These are phyloP conservation scores for Aspergillus sp. DNA, from an alignment of 2,329 filamentous ascomycete genomes.

Conservation along the genomic window DNA sequence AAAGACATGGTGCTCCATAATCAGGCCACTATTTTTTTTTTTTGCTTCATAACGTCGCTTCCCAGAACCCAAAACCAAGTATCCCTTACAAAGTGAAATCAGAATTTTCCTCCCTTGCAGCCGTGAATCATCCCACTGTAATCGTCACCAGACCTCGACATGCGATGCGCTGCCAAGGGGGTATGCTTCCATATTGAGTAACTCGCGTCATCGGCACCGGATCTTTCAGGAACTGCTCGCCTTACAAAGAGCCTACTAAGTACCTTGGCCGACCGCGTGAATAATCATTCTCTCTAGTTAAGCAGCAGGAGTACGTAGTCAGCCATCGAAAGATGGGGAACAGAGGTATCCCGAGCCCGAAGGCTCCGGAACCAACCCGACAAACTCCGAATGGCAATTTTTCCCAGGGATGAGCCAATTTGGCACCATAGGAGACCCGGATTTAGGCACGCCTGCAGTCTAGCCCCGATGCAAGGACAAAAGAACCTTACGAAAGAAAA, in stretches of 20 bases:
- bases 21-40: not conserved
- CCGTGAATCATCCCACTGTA: constrained; percentile 8
- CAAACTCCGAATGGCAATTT: constrained; percentile 21
- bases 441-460: constrained; percentile 20
- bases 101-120: constrained; percentile 3
- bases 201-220: constrained; percentile 7
- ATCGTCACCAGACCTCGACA: not conserved
- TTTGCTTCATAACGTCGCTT: not conserved
- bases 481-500: not conserved
- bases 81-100: not conserved
- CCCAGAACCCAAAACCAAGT: not conserved
- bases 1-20: not conserved
- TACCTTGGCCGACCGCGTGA: not conserved
- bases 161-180: not conserved
- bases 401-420: constrained; percentile 23
- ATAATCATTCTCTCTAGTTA: not conserved
- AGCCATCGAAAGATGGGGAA: not conserved
- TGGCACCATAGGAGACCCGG: constrained; percentile 20
- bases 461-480: constrained; percentile 12
- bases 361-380: constrained; percentile 1
- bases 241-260: not conserved
- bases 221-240: not conserved
- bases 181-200: not conserved
- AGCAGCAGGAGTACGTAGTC: not conserved
- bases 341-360: not conserved